These are phyloP conservation scores for Colletotrichum sp. DNA, from an alignment of 2,329 filamentous ascomycete species.

Conservation along the genomic window DNA sequence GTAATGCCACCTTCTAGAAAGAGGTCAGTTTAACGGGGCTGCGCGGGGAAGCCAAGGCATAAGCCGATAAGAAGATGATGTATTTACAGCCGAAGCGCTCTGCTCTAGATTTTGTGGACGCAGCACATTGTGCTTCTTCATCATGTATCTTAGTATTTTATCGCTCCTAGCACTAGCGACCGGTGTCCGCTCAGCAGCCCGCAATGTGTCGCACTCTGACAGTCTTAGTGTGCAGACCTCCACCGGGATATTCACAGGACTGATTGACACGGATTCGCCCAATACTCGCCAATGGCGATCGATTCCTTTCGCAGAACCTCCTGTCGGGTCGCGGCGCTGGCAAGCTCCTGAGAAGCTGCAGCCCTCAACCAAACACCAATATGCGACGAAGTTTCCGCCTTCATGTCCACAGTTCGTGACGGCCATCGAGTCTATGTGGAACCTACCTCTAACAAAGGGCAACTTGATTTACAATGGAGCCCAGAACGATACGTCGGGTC, in stretches of 20 bases:
- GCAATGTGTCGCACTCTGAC: neutral
- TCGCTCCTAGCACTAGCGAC: neutral
- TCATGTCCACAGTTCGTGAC: slow-evolving; percentile 39
- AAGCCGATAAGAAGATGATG: neutral
- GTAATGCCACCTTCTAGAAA: neutral
- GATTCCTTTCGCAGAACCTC: slow-evolving; percentile 42
- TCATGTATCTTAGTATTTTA: neutral
- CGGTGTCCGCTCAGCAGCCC: neutral
- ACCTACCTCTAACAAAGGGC: slow-evolving; percentile 21
- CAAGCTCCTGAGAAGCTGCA: slow-evolving; percentile 29
- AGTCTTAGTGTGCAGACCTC: slow-evolving; percentile 32
- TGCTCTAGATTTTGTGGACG: neutral
- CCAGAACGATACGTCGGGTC: slow-evolving; percentile 24
- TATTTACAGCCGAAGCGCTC: neutral
- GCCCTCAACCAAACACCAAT: slow-evolving; percentile 27
- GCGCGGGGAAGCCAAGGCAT: neutral
- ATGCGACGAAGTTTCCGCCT: slow-evolving; percentile 30
- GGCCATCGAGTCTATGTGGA: slow-evolving; percentile 30
- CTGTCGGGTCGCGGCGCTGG: slow-evolving; percentile 32
- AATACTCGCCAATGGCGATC: slow-evolving; percentile 39
- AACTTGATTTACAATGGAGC: slow-evolving; percentile 26
- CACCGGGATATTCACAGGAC: slow-evolving; percentile 36
- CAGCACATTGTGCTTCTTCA: neutral
- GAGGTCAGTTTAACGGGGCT: neutral
- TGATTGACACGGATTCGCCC: slow-evolving; percentile 34